Evolutionary conservation across 768 basidiomycete species (phyloP).

Genomic region (Mycena maculata): DNA sequence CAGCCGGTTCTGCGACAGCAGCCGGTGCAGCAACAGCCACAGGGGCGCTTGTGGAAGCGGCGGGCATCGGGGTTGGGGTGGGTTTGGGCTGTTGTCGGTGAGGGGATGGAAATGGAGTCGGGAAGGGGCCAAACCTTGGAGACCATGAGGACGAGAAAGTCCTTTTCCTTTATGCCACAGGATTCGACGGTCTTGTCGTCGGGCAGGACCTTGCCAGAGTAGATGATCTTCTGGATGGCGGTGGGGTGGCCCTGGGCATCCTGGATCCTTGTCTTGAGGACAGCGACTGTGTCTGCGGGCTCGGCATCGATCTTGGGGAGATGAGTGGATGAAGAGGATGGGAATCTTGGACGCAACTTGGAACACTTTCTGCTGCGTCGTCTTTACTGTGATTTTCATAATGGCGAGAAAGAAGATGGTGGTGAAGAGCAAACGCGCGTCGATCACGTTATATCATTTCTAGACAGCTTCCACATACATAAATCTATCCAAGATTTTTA

Average conservation of each 20-base stretch:
- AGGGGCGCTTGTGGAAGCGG: slow-evolving; percentile 40
- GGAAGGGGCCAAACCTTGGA: slow-evolving; percentile 75
- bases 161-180: slow-evolving; percentile 96
- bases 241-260: slow-evolving; percentile 79
- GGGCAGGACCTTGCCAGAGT: slow-evolving; percentile 91
- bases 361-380: slow-evolving; percentile 93
- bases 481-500: no score
- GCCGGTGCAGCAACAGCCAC: slow-evolving; percentile 35
- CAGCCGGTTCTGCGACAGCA: slow-evolving; percentile 44
- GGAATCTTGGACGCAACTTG: slow-evolving; percentile 50
- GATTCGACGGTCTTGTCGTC: slow-evolving; percentile 91
- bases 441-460: no score
- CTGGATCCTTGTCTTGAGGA: slow-evolving; percentile 87
- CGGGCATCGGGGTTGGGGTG: slow-evolving; percentile 49
- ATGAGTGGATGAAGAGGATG: slow-evolving; percentile 2
- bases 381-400: slow-evolving; percentile 97
- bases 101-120: neutral
- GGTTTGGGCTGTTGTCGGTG: slow-evolving; percentile 63
- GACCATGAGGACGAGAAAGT: slow-evolving; percentile 99
- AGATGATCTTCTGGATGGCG: slow-evolving; percentile 92
- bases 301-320: slow-evolving; percentile 80
- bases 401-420: slow-evolving; percentile 41
- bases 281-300: slow-evolving; percentile 75
- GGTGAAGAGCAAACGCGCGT: no score
- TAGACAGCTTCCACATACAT: no score